Evolutionary conservation across 1,139 yeast genomes (phyloP).

Genomic region (Yamadazyma kanchanaburiensis): DNA sequence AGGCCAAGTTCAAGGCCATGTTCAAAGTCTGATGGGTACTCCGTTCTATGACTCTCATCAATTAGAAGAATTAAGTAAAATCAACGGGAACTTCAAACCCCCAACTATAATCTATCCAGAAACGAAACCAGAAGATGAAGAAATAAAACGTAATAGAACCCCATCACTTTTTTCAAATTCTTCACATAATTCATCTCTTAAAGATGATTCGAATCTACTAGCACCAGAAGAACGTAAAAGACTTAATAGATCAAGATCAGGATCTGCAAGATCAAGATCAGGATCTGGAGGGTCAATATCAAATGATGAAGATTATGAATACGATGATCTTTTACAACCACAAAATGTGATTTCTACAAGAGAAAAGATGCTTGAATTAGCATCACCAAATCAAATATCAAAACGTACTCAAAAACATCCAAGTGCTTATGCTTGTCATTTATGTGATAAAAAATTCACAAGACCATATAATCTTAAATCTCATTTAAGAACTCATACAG

Average conservation of each 20-base stretch:
- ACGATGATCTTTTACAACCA: slow-evolving; percentile 10
- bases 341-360: slow-evolving; percentile 30
- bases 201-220: slow-evolving; percentile 11
- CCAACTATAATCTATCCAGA: slow-evolving; percentile 20
- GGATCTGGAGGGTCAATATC: slow-evolving; percentile 14
- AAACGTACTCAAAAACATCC: slow-evolving; percentile 73
- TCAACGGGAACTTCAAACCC: slow-evolving; percentile 28
- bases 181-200: slow-evolving; percentile 14
- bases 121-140: slow-evolving; percentile 2
- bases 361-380: slow-evolving; percentile 63
- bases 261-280: slow-evolving; percentile 13
- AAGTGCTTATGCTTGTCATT: slow-evolving; percentile 73
- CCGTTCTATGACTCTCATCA: slow-evolving; percentile 14
- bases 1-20: slow-evolving; percentile 1
- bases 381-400: slow-evolving; percentile 47
- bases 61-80: slow-evolving; percentile 13
- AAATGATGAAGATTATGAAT: slow-evolving; percentile 4
- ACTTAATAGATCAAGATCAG: slow-evolving; percentile 30
- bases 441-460: slow-evolving; percentile 85
- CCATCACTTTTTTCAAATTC: slow-evolving; percentile 44
- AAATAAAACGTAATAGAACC: slow-evolving; percentile 22
- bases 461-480: slow-evolving; percentile 91
- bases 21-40: background rate
- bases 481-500: slow-evolving; percentile 89
- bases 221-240: slow-evolving; percentile 36